A percentile compares a stretch with the other conserved stretches of the same genome.
These are phyloP conservation scores for Penicillium palitans DNA, from an alignment of 2,329 filamentous ascomycete species.

Conservation along the genomic window DNA sequence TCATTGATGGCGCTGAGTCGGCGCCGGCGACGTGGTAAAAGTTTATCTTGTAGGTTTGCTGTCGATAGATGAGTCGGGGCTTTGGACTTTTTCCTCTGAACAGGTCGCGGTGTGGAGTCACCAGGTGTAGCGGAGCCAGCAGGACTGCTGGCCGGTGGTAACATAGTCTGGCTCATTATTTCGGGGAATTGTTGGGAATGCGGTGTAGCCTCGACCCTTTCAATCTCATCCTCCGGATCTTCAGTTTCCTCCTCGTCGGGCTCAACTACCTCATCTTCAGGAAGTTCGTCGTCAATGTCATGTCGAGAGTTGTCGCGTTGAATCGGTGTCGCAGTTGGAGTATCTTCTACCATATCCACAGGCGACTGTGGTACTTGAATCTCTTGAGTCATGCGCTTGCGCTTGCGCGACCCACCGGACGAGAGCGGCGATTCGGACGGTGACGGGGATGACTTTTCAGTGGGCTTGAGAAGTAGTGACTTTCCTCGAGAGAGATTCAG, in stretches of 20 bases:
- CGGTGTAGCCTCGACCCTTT: slow-evolving; percentile 8
- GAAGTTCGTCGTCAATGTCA: not conserved
- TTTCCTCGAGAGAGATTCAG: slow-evolving; percentile 39
- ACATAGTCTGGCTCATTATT: slow-evolving; percentile 39
- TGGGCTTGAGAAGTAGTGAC: slow-evolving; percentile 27
- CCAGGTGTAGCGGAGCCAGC: slow-evolving; percentile 12
- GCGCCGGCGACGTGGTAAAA: slow-evolving; percentile 37
- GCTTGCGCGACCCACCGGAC: slow-evolving; percentile 38
- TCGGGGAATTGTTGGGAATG: slow-evolving; percentile 20
- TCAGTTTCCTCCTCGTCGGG: not conserved
- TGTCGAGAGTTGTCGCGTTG: not conserved
- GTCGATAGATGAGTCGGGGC: slow-evolving; percentile 32
- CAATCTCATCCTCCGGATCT: not conserved
- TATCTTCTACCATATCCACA: slow-evolving; percentile 21
- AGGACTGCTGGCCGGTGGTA: slow-evolving; percentile 41
- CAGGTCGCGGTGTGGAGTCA: not conserved
- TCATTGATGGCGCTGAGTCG: slow-evolving; percentile 18
- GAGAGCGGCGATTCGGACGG: slow-evolving; percentile 29
- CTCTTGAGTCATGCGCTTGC: slow-evolving; percentile 33
- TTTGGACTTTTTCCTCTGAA: slow-evolving; percentile 7
- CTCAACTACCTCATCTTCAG: slow-evolving; percentile 2
- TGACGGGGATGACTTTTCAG: slow-evolving; percentile 20
- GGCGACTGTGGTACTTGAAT: slow-evolving; percentile 29
- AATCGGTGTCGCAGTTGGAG: slow-evolving; percentile 20
- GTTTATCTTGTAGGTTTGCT: slow-evolving; percentile 36